A percentile compares a stretch with the other conserved stretches of the same genome.
phyloP scores from a whole-genome alignment of 352 stramenopile species.

The Pythium monospermum region DNA sequence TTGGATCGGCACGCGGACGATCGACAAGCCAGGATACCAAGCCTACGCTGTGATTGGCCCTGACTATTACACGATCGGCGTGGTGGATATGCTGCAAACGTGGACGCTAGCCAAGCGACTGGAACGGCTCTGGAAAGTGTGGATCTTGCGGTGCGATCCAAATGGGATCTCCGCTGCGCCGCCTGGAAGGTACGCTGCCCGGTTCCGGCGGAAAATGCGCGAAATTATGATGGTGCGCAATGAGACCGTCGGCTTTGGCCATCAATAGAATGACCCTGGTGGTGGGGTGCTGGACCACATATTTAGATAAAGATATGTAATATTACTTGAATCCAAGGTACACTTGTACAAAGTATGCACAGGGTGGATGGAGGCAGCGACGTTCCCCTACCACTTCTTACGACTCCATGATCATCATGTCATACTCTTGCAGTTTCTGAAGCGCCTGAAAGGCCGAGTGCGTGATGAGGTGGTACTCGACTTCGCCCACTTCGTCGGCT shows the following conservation, averaged over 20 bases:
- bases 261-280: slow-evolving; percentile 22
- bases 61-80: slow-evolving; percentile 84
- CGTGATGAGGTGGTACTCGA: slow-evolving; percentile 64
- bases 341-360: too few species aligned
- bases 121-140: slow-evolving; percentile 83
- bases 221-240: slow-evolving; percentile 81
- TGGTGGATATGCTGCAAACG: slow-evolving; percentile 90
- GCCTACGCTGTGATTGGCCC: slow-evolving; percentile 73
- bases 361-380: too few species aligned
- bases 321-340: too few species aligned
- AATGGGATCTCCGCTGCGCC: slow-evolving; percentile 78
- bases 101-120: slow-evolving; percentile 83
- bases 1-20: slow-evolving; percentile 57
- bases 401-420: slow-evolving; percentile 70
- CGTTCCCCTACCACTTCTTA: slow-evolving; percentile 14
- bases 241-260: slow-evolving; percentile 42
- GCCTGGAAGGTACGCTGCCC: slow-evolving; percentile 62
- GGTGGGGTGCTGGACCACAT: slow-evolving; percentile 14
- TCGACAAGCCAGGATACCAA: slow-evolving; percentile 67
- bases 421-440: slow-evolving; percentile 82
- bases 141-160: slow-evolving; percentile 57
- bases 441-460: slow-evolving; percentile 70
- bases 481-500: slow-evolving; percentile 58
- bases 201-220: slow-evolving; percentile 82
- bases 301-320: slow-evolving; percentile 6